phyloP scores from a whole-genome alignment of 2,329 filamentous ascomycete genomes.

The Fusarium nurragi region DNA sequence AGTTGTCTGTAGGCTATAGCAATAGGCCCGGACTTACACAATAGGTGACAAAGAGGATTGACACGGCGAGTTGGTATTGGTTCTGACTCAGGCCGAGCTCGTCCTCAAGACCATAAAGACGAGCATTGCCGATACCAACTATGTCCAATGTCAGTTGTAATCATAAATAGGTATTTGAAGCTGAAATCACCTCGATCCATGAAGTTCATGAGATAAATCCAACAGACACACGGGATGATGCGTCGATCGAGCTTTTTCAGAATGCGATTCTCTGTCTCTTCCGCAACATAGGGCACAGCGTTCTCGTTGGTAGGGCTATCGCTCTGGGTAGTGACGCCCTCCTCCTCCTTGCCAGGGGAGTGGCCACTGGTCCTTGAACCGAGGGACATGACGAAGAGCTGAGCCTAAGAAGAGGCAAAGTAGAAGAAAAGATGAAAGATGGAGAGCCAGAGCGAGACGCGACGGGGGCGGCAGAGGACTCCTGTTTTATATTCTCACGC shows the following conservation, averaged over 20 bases:
- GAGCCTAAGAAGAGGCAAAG: background rate
- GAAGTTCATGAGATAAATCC: slow-evolving; percentile 51
- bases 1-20: background rate
- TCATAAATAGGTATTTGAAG: fast-evolving
- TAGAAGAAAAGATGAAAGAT: slow-evolving; percentile 7
- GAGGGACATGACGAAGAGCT: slow-evolving; percentile 11
- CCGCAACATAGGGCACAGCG: slow-evolving; percentile 31
- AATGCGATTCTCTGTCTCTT: slow-evolving; percentile 35
- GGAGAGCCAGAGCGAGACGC: background rate
- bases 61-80: slow-evolving; percentile 67
- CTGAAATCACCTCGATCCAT: slow-evolving; percentile 47
- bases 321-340: slow-evolving; percentile 20
- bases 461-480: slow-evolving; percentile 4
- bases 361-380: slow-evolving; percentile 5
- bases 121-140: slow-evolving; percentile 76
- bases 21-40: slow-evolving; percentile 50
- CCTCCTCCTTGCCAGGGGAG: slow-evolving; percentile 25
- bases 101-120: slow-evolving; percentile 58
- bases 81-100: slow-evolving; percentile 65
- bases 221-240: slow-evolving; percentile 48
- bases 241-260: slow-evolving; percentile 47
- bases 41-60: slow-evolving; percentile 51
- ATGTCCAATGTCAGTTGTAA: slow-evolving; percentile 21
- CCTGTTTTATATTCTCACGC: slow-evolving; percentile 20
- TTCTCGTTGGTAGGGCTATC: slow-evolving; percentile 24